Conservation (phyloP, 306 rosid genomes). For the Benincasa hispida region DNA sequence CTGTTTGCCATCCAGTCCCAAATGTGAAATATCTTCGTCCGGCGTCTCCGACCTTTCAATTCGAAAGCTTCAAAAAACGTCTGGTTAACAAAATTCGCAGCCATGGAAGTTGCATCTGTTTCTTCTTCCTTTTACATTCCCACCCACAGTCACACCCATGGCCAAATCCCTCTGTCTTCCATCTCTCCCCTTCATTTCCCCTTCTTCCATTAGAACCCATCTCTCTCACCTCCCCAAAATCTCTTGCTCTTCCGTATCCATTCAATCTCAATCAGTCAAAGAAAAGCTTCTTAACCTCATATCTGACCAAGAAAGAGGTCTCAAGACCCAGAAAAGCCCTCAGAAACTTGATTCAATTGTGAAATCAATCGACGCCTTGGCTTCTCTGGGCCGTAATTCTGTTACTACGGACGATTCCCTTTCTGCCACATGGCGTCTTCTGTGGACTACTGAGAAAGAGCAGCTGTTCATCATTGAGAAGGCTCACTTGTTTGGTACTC, state of each 20-base stretch:
- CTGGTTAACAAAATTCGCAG: background rate
- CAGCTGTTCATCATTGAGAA: slow-evolving; percentile 81
- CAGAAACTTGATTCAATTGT: slow-evolving; percentile 34
- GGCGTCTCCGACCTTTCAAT: background rate
- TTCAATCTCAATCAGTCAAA: slow-evolving; percentile 48
- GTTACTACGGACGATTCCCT: slow-evolving; percentile 55
- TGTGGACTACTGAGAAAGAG: slow-evolving; percentile 96
- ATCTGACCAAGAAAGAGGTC: slow-evolving; percentile 74
- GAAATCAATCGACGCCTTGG: slow-evolving; percentile 46
- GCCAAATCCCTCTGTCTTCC: slow-evolving; percentile 26
- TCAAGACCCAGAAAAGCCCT: slow-evolving; percentile 47
- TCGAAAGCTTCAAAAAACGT: slow-evolving; percentile 7
- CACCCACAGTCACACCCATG: slow-evolving; percentile 17
- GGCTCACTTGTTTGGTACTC: slow-evolving; percentile 61
- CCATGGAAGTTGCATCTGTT: background rate
- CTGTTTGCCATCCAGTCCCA: too few species aligned
- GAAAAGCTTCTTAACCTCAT: slow-evolving; percentile 50
- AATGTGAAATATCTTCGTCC: background rate
- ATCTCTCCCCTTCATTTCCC: slow-evolving; percentile 3
- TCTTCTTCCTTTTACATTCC: background rate
- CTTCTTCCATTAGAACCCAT: background rate
- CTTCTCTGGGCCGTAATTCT: slow-evolving; percentile 21
- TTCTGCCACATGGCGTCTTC: slow-evolving; percentile 76
- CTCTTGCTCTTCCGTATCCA: slow-evolving; percentile 35
- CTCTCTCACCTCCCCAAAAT: background rate